Evolutionary conservation across 2,329 filamentous ascomycete species (phyloP), one percentile per base, ranked within the genome.

Genomic region (Phyllosticta ampelicida): DNA sequence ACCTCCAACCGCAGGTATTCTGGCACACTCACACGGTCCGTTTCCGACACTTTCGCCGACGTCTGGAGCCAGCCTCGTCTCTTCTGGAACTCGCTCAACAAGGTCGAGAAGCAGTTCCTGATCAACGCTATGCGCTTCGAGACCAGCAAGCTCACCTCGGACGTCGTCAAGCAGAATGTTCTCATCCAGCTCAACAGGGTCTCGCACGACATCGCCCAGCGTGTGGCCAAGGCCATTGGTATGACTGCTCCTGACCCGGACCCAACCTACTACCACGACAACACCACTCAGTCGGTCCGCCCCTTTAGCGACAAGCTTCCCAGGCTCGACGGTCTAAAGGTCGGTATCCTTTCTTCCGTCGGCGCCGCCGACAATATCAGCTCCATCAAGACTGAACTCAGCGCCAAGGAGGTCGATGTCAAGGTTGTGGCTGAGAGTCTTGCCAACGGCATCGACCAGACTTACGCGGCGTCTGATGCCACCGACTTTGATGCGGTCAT

Each of bases 91-190:
- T 88, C 58, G 0, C 75, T 90, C 54, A 75, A 78, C 1, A 75
- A 78, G 1, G 76, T 77, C 0, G 86, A 89, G 71, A 81, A 87
- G 68, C 86, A 89, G 66, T 85, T 87, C 66, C 70, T 89, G 48
- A 78, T 89, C 72, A 86, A 89, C 68, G 86, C 85, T 0, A 82
- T 89, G 57, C 83, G 86, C 26, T 89, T 89, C 68, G 86, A 90
- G 72, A 79, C 78, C 0, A 78, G 82, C 20, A 79, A 86, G 13
- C 64, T 89, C 30, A 73, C 76, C 63, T 84, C 81, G 49, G 63
- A 71, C 0, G 65, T 77, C 1, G 81, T 89, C 16, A 83, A 83
- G 71, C 71, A 80, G 62, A 88, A 87, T 62, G 82, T 87, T 1
- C 75, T 90, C 49, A 73, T 74, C 16, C 86, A 89, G 66, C 78